A percentile compares a stretch with the other conserved stretches of the same genome.
Conservation (phyloP, 106 monocot genomes). For the Chionographis japonica region DNA sequence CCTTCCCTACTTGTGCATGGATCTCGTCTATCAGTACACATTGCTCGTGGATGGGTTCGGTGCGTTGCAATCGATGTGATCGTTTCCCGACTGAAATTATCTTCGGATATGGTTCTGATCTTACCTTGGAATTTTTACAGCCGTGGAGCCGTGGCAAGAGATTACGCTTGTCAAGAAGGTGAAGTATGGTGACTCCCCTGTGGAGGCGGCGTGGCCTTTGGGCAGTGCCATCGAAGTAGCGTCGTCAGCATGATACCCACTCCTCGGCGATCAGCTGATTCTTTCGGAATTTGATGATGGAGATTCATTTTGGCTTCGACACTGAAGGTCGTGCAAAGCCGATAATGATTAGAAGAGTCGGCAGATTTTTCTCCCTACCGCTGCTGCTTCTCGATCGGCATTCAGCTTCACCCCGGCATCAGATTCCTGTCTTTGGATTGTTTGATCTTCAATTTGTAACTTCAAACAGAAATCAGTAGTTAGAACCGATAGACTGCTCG, state of each 20-base stretch:
- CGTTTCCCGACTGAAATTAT: background rate
- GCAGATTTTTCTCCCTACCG: too few species aligned
- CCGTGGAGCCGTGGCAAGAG: slow-evolving; percentile 56
- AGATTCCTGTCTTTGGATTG: too few species aligned
- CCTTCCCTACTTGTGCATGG: slow-evolving; percentile 72
- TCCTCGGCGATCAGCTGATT: too few species aligned
- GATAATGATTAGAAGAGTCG: too few species aligned
- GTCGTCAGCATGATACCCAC: slow-evolving; percentile 24
- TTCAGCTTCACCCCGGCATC: too few species aligned
- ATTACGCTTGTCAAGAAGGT: slow-evolving; percentile 91
- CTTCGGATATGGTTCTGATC: background rate
- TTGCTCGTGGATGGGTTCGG: slow-evolving; percentile 72
- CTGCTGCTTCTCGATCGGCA: too few species aligned
- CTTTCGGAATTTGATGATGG: too few species aligned
- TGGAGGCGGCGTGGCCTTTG: slow-evolving; percentile 94
- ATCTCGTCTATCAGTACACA: slow-evolving; percentile 63
- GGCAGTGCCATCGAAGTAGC: slow-evolving; percentile 87
- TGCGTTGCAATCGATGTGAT: slow-evolving; percentile 8
- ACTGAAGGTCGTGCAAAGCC: too few species aligned
- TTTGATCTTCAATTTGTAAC: too few species aligned
- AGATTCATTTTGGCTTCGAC: too few species aligned
- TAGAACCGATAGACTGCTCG: too few species aligned
- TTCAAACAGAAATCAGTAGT: too few species aligned
- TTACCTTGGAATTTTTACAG: slow-evolving; percentile 24
- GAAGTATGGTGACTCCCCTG: slow-evolving; percentile 51